Evolutionary conservation across 169 alveolate species (phyloP), one percentile per base, ranked within the genome.

Genomic region (Plasmodium relictum): DNA sequence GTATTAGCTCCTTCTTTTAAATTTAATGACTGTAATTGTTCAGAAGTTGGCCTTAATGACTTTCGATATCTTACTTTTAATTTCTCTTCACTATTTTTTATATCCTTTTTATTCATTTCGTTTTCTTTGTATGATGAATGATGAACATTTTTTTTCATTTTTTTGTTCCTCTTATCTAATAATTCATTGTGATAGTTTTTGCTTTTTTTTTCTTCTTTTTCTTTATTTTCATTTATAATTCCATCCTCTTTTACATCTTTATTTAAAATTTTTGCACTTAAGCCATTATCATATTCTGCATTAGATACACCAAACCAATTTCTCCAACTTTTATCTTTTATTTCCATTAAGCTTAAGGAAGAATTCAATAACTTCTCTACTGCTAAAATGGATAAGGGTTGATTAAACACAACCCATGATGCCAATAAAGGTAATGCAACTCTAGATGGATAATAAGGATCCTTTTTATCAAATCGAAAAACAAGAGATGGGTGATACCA

Each of bases 401-500:
- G 94, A 69, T 96, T 96, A 88, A 95, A 96, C 31, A 96, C 96
- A 50, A 95, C 92, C 96, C 98, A 95, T 7, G 98, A 96, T 41
- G 97, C 96, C 50, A 97, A 85, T 9, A 97, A 92, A 12, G 98
- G 98, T 80, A 95, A 74, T 16, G 98, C 97, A 69, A 96, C 97
- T 74, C 95, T 97, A 16, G 96, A 94, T 1, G 97, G 98, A 74
- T 96, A 97, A 80, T 95, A 97, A 6, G 98, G 98, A 24, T 97
- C 98, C 48, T 91, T 92, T 44, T 93, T 89, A 73, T 95, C 97
- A 78, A 97, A 95, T 31, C 97, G 73, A 14, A 97, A 97, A 20
- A 97, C 98, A 66, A 97, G 89, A 6, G 98, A 95, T 39, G 98
- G 96, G 70, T 97, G 97, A 73, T 92, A 97, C 98, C 98, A 96